Evolutionary conservation across 2,329 filamentous ascomycete genomes (phyloP).

Genomic region (Tolypocladium amazonense): DNA sequence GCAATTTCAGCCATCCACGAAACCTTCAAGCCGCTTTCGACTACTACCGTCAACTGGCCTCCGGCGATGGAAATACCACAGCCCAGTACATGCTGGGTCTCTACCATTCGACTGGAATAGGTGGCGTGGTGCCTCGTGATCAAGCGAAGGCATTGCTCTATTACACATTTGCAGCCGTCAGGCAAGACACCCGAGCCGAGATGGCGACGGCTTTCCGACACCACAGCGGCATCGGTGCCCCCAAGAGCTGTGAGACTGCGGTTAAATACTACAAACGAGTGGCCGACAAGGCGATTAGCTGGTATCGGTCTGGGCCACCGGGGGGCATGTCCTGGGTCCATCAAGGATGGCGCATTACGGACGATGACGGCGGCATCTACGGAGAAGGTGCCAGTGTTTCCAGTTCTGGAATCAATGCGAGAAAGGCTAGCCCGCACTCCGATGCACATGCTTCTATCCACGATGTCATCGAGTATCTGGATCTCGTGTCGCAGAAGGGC

Average conservation of each 20-base stretch:
- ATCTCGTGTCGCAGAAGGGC: constrained; percentile 81
- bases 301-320: constrained; percentile 81
- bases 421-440: constrained; percentile 60
- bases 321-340: constrained; percentile 70
- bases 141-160: constrained; percentile 89
- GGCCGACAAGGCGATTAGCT: constrained; percentile 83
- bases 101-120: constrained; percentile 90
- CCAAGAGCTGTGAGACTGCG: constrained; percentile 76
- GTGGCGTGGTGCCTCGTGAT: constrained; percentile 67
- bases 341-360: constrained; percentile 77
- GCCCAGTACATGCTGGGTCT: constrained; percentile 94
- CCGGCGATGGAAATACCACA: constrained; percentile 72
- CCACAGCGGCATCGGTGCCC: constrained; percentile 73
- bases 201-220: constrained; percentile 90
- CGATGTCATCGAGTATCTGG: constrained; percentile 89
- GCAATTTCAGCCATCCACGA: constrained; percentile 80
- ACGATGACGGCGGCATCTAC: constrained; percentile 86
- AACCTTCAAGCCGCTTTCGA: constrained; percentile 72
- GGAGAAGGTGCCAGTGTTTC: constrained; percentile 88
- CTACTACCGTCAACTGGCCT: constrained; percentile 70
- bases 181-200: constrained; percentile 73
- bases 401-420: constrained; percentile 75
- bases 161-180: constrained; percentile 84
- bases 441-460: constrained; percentile 80
- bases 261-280: constrained; percentile 85